These are phyloP conservation scores for Hypocrella siamensis DNA, from an alignment of 2,329 filamentous ascomycete genomes.

Conservation along the genomic window DNA sequence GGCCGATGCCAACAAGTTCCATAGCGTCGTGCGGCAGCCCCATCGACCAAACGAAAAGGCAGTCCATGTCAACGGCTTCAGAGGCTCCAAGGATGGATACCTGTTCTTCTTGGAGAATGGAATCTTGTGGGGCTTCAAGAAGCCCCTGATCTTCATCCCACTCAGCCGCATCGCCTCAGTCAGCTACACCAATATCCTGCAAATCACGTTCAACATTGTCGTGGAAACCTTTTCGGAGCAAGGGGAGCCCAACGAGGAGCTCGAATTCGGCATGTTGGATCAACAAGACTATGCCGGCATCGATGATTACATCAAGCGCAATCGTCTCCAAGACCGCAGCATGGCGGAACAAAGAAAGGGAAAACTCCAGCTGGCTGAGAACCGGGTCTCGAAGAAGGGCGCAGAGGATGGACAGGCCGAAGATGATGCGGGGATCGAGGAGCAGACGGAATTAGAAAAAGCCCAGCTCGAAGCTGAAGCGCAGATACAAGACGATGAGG, in stretches of 20 bases:
- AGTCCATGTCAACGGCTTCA: constrained; percentile 49
- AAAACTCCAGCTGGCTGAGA: constrained; percentile 46
- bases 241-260: constrained; percentile 36
- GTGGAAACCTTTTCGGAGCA: constrained; percentile 40
- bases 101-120: constrained; percentile 52
- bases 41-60: constrained; percentile 46
- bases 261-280: constrained; percentile 55
- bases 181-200: constrained; percentile 52
- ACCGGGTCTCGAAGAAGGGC: constrained; percentile 31
- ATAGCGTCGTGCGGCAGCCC: constrained; percentile 37
- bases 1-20: constrained; percentile 40
- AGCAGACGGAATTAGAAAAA: constrained; percentile 30
- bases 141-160: constrained; percentile 49
- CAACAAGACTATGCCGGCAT: constrained; percentile 52
- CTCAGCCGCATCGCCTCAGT: constrained; percentile 43
- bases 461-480: constrained; percentile 36
- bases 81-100: constrained; percentile 53
- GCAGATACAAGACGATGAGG: constrained; percentile 41
- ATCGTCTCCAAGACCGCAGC: constrained; percentile 48
- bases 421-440: constrained; percentile 15
- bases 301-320: constrained; percentile 44
- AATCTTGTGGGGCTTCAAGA: constrained; percentile 57
- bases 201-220: constrained; percentile 53
- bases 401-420: constrained; percentile 22
- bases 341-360: constrained; percentile 54